Evolutionary conservation across 495 filamentous ascomycete genomes (phyloP).

Genomic region (Annulohypoxylon maeteangense): DNA sequence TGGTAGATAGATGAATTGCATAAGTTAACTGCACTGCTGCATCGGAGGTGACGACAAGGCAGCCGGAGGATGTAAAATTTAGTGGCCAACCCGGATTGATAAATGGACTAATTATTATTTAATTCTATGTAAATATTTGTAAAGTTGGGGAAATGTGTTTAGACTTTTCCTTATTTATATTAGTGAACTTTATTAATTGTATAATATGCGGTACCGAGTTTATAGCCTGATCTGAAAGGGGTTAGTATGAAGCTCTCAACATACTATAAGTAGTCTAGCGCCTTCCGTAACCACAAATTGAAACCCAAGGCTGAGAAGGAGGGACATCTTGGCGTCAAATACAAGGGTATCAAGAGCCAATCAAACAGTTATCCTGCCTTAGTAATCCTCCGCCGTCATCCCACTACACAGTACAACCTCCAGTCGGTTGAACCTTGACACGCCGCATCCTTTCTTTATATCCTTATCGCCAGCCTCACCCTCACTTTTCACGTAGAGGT

Average conservation of each 20-base stretch:
- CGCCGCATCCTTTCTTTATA: slow-evolving; percentile 27
- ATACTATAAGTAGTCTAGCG: slow-evolving; percentile 9
- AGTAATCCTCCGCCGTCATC: slow-evolving; percentile 45
- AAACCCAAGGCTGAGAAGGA: slow-evolving; percentile 33
- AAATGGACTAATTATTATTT: slow-evolving; percentile 11
- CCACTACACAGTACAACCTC: slow-evolving; percentile 40
- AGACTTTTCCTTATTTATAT: not conserved
- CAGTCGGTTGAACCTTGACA: slow-evolving; percentile 20
- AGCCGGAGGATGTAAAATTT: not conserved
- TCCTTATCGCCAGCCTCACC: slow-evolving; percentile 39
- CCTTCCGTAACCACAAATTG: not conserved
- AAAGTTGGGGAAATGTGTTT: slow-evolving; percentile 16
- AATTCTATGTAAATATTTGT: not conserved
- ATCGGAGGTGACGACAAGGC: slow-evolving; percentile 35
- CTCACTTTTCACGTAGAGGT: slow-evolving; percentile 9
- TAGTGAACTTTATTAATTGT: not conserved
- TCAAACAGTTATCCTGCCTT: slow-evolving; percentile 15
- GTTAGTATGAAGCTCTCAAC: not conserved
- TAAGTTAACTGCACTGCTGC: slow-evolving; percentile 7
- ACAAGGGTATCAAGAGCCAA: slow-evolving; percentile 12
- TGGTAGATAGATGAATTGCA: not conserved
- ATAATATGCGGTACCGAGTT: not conserved
- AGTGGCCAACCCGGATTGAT: slow-evolving; percentile 19
- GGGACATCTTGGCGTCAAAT: slow-evolving; percentile 19
- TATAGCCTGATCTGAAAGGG: not conserved